These are phyloP conservation scores for Penicillium dipodomyicola DNA, from an alignment of 495 filamentous ascomycete genomes.

Conservation along the genomic window DNA sequence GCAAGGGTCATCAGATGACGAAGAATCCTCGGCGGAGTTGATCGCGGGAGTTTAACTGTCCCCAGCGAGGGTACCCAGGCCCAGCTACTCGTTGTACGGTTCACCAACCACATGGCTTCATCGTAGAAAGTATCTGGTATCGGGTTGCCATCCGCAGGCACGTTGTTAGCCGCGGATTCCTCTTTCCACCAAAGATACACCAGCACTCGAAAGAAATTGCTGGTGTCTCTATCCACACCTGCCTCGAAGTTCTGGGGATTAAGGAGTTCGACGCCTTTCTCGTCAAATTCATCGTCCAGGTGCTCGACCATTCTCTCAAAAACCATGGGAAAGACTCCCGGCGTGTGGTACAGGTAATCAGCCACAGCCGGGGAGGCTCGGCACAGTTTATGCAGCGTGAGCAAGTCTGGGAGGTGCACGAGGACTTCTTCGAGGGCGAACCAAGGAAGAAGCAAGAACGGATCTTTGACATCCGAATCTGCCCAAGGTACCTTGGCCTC, in stretches of 20 bases:
- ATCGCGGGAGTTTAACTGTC: not conserved
- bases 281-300: no score
- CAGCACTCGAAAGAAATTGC: not conserved
- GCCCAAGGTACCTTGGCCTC: no score
- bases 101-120: no score
- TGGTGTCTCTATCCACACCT: not conserved
- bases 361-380: slow-evolving; percentile 7
- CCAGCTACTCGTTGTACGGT: no score
- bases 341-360: slow-evolving; percentile 3
- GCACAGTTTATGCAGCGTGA: slow-evolving; percentile 8
- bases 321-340: not conserved
- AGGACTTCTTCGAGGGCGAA: slow-evolving; percentile 11
- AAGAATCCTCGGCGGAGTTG: not conserved
- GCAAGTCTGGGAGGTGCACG: slow-evolving; percentile 5
- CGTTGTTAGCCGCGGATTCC: not conserved
- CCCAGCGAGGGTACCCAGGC: no score
- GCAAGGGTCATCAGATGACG: not conserved
- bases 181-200: slow-evolving; percentile 6
- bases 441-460: slow-evolving; percentile 15
- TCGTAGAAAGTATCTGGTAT: not conserved
- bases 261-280: no score
- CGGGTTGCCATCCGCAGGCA: not conserved
- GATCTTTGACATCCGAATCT: not conserved
- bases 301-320: not conserved
- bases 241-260: no score